phyloP scores from a whole-genome alignment of 1,284 basidiomycete species.

The Puccinia brachypodii region DNA sequence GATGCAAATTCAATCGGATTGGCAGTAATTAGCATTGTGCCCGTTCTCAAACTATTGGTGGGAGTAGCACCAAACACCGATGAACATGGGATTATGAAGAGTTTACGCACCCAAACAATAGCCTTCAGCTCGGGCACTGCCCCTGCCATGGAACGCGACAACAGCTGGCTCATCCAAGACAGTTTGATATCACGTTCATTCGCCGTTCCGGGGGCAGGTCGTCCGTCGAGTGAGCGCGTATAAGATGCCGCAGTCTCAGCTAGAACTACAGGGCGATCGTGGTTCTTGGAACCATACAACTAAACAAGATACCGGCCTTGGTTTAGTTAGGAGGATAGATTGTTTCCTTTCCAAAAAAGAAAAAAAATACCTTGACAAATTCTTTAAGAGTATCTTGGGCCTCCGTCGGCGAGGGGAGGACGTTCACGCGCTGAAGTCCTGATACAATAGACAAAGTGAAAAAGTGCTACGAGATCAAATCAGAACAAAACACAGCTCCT shows the following conservation, averaged over 20 bases:
- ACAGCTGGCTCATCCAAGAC: conserved; percentile 13
- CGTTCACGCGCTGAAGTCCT: conserved; percentile 26
- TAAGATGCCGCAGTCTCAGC: conserved; percentile 34
- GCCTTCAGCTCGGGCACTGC: conserved; percentile 37
- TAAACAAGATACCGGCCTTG: background rate
- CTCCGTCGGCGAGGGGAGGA: conserved; percentile 20
- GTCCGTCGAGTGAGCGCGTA: conserved; percentile 9
- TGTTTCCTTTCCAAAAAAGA: background rate
- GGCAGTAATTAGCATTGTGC: background rate
- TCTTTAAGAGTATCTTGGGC: conserved; percentile 31
- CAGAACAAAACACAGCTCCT: background rate
- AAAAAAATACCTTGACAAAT: conserved; percentile 37
- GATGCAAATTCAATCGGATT: background rate
- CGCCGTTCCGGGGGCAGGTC: background rate
- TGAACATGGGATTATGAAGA: background rate
- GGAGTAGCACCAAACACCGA: background rate
- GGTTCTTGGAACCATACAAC: conserved; percentile 11
- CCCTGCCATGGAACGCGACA: conserved; percentile 14
- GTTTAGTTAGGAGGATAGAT: background rate
- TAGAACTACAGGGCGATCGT: conserved; percentile 16
- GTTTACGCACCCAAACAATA: conserved; percentile 29
- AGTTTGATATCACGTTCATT: conserved; percentile 38
- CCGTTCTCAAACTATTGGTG: background rate
- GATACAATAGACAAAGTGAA: background rate
- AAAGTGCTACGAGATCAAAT: background rate